Evolutionary conservation across 352 stramenopile genomes (phyloP).

Genomic region (Pythium folliculosum): DNA sequence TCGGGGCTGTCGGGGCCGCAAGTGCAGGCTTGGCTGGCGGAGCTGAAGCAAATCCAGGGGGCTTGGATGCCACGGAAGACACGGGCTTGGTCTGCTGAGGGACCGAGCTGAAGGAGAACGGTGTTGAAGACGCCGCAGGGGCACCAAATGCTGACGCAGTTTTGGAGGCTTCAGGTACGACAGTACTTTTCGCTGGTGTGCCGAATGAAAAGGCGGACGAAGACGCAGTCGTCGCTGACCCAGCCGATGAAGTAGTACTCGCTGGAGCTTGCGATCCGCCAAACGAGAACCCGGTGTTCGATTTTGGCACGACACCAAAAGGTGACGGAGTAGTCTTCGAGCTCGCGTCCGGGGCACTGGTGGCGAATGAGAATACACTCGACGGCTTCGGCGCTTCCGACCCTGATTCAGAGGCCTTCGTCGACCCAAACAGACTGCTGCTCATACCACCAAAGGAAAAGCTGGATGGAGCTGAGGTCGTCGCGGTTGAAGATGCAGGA

Average conservation of each 20-base stretch:
- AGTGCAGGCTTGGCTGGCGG: background rate
- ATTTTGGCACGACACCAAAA: slow-evolving; percentile 35
- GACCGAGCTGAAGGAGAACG: slow-evolving; percentile 3
- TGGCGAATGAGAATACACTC: slow-evolving; percentile 14
- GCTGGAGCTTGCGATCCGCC: background rate
- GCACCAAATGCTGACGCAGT: background rate
- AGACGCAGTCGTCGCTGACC: background rate
- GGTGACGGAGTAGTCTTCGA: slow-evolving; percentile 23
- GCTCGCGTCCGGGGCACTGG: slow-evolving; percentile 8
- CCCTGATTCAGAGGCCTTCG: background rate
- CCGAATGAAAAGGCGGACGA: slow-evolving; percentile 12
- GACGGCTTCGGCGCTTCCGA: slow-evolving; percentile 7
- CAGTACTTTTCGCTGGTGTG: background rate
- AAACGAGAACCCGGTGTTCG: slow-evolving; percentile 2
- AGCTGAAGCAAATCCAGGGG: background rate
- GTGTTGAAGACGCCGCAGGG: background rate
- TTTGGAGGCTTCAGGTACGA: background rate
- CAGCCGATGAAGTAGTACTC: background rate
- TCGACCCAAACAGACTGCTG: slow-evolving; percentile 6
- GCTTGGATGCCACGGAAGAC: background rate
- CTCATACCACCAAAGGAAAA: slow-evolving; percentile 22
- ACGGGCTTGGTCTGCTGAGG: background rate
- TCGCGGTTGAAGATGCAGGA: background rate
- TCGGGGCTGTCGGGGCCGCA: background rate
- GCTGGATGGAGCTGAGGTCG: background rate